A percentile compares a stretch with the other conserved stretches of the same genome.
These are phyloP conservation scores for Aureobasidium sp. DNA, from an alignment of 2,329 filamentous ascomycete species.

Conservation along the genomic window DNA sequence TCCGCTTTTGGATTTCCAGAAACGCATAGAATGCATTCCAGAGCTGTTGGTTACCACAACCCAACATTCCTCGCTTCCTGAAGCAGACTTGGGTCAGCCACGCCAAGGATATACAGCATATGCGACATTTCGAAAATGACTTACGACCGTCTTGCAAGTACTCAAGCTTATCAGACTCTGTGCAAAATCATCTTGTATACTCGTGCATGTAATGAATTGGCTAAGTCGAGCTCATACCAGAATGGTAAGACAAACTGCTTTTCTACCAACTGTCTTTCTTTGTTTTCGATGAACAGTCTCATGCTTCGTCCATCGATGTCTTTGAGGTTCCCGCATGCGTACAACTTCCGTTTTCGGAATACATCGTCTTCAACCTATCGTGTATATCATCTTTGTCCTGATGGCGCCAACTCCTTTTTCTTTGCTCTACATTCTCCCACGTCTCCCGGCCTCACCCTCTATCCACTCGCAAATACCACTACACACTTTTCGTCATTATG, in stretches of 20 bases:
- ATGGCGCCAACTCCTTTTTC: not conserved
- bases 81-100: not conserved
- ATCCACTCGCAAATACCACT: not conserved
- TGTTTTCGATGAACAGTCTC: not conserved
- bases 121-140: not conserved
- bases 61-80: conserved; percentile 2
- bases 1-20: not conserved
- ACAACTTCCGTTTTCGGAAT: conserved; percentile 6
- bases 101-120: not conserved
- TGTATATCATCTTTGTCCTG: conserved; percentile 15
- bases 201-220: not conserved
- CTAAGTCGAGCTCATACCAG: not conserved
- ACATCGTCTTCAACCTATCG: not conserved
- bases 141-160: not conserved
- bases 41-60: not conserved
- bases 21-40: conserved; percentile 2
- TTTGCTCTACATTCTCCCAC: not conserved
- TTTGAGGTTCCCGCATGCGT: conserved; percentile 11
- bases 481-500: not conserved
- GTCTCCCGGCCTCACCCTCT: not conserved
- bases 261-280: not conserved
- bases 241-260: not conserved
- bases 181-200: not conserved
- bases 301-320: not conserved
- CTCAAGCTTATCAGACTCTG: not conserved